phyloP scores from a whole-genome alignment of 2,329 filamentous ascomycete genomes.

The Dothiorella sarmentorum region DNA sequence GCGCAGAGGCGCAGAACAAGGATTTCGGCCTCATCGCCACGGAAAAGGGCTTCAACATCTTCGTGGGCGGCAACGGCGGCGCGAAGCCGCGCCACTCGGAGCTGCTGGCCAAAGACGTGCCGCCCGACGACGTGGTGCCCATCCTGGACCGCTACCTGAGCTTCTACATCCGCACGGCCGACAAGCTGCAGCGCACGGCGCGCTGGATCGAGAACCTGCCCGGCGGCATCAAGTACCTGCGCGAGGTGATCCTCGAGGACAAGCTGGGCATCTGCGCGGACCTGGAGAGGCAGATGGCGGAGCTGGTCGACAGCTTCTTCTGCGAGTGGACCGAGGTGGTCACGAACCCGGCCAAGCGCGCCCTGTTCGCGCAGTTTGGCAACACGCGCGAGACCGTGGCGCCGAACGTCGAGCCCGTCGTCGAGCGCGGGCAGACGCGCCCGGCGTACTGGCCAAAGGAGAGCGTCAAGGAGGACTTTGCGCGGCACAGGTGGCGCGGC shows the following conservation, averaged over 20 bases:
- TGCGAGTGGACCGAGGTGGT: conserved; percentile 90
- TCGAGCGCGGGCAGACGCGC: conserved; percentile 68
- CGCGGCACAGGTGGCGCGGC: conserved; percentile 61
- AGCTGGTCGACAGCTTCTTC: conserved; percentile 78
- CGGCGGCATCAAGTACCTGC: conserved; percentile 78
- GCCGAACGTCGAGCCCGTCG: conserved; percentile 66
- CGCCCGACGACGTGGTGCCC: conserved; percentile 75
- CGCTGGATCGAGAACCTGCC: conserved; percentile 83
- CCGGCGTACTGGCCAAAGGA: conserved; percentile 76
- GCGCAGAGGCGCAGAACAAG: conserved; percentile 88
- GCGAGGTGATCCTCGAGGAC: conserved; percentile 79
- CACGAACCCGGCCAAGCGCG: conserved; percentile 62
- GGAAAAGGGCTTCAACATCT: conserved; percentile 91
- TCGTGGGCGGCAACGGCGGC: conserved; percentile 84
- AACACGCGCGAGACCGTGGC: conserved; percentile 69
- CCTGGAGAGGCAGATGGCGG: conserved; percentile 83
- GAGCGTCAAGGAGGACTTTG: conserved; percentile 67
- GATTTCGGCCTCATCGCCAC: conserved; percentile 91
- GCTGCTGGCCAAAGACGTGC: conserved; percentile 80
- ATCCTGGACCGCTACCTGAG: conserved; percentile 86
- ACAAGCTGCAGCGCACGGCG: conserved; percentile 84
- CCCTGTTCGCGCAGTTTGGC: conserved; percentile 76
- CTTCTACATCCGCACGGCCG: conserved; percentile 90
- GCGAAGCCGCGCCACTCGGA: conserved; percentile 80
- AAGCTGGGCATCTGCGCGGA: conserved; percentile 80